These are phyloP conservation scores for Mucor irregularis DNA, from an alignment of 371 early-diverging fungal species.

Conservation along the genomic window DNA sequence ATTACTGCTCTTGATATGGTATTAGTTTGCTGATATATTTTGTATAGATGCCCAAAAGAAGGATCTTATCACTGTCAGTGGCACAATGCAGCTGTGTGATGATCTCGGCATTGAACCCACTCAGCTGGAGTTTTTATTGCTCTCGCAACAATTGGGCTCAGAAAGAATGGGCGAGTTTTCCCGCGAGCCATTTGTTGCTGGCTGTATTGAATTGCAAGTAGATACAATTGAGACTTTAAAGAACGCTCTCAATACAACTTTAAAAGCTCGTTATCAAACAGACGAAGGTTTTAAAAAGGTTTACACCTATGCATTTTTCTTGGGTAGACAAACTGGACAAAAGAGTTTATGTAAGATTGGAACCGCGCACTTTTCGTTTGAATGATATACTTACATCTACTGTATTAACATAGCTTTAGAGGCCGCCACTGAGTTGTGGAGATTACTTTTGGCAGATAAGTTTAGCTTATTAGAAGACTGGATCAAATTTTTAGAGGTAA, in stretches of 20 bases:
- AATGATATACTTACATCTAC: background rate
- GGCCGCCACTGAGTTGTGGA: constrained; percentile 78
- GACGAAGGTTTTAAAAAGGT: constrained; percentile 69
- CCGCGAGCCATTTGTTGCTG: constrained; percentile 61
- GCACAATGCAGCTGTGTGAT: constrained; percentile 68
- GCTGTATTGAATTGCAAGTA: constrained; percentile 67
- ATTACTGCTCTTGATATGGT: too few relatives aligned
- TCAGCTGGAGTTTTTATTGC: constrained; percentile 72
- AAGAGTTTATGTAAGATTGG: constrained; percentile 67
- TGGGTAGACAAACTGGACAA: constrained; percentile 70
- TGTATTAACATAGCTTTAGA: constrained; percentile 57
- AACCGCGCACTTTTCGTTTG: background rate
- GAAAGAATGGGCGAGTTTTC: constrained; percentile 81
- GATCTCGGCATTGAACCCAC: constrained; percentile 80
- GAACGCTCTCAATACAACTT: constrained; percentile 46
- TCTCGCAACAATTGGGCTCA: constrained; percentile 72
- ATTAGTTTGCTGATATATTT: background rate
- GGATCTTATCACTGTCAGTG: constrained; percentile 74
- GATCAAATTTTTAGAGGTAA: constrained; percentile 68
- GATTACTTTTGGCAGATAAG: constrained; percentile 59
- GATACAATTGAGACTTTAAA: constrained; percentile 71
- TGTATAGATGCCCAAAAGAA: constrained; percentile 61
- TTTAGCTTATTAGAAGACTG: constrained; percentile 70
- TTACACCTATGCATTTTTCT: constrained; percentile 78
- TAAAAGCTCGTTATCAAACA: constrained; percentile 40